A percentile compares a stretch with the other conserved stretches of the same genome.
Evolutionary conservation across 2,329 filamentous ascomycete genomes (phyloP).

Genomic region (Hymenoscyphus occultus): DNA sequence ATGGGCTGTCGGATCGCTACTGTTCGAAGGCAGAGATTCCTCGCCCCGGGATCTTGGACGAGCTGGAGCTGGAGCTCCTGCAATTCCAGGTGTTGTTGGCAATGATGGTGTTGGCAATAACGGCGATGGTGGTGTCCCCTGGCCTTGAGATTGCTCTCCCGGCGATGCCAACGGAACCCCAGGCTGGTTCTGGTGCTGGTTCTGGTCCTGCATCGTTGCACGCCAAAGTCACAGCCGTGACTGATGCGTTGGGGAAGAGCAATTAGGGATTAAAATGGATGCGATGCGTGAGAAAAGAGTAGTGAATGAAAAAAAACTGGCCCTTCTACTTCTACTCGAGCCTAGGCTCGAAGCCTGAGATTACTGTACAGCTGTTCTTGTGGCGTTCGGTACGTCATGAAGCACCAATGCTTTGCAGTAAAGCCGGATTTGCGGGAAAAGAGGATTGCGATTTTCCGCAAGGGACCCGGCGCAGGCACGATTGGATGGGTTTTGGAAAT

Average conservation of each 20-base stretch:
- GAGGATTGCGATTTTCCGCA: not conserved
- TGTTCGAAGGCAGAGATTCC: not conserved
- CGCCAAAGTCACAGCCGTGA: not conserved
- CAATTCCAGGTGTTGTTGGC: too few species aligned
- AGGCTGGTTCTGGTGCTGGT: not conserved
- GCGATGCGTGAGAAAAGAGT: not conserved
- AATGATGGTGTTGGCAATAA: not conserved
- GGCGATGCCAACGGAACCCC: not conserved
- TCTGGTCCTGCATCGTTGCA: not conserved
- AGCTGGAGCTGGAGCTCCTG: not conserved
- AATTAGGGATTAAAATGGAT: not conserved
- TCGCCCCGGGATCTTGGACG: not conserved
- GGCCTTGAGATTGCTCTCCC: not conserved
- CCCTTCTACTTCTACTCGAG: not conserved
- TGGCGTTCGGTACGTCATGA: not conserved
- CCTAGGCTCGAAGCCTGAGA: not conserved
- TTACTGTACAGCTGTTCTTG: not conserved
- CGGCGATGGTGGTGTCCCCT: not conserved
- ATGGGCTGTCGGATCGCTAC: not conserved
- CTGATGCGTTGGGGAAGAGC: not conserved
- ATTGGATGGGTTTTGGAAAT: not conserved
- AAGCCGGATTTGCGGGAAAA: not conserved
- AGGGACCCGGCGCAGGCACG: not conserved
- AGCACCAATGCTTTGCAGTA: not conserved
- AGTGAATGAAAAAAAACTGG: not conserved